Evolutionary conservation across 305 asterid species (phyloP).

Genomic region (Withania somnifera): DNA sequence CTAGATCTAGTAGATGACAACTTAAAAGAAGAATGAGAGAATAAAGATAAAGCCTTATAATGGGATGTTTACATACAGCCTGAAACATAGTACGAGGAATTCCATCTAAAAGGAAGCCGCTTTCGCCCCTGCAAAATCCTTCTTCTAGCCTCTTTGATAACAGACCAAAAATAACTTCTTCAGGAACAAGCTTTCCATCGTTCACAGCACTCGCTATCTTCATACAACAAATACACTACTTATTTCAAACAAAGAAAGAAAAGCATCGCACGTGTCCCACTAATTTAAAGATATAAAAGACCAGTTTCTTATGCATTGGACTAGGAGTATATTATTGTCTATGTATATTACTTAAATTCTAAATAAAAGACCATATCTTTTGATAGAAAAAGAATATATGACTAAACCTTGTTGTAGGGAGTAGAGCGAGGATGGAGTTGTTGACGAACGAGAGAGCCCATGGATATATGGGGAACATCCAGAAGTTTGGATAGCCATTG

Average conservation of each 20-base stretch:
- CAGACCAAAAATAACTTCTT: constrained; percentile 64
- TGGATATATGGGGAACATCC: constrained; percentile 73
- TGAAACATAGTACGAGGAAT: constrained; percentile 69
- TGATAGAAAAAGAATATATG: no score
- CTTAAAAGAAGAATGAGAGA: not conserved
- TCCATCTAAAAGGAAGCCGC: constrained; percentile 88
- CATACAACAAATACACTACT: not conserved
- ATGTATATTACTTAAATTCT: no score
- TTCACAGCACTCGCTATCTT: constrained; percentile 68
- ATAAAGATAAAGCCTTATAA: not conserved
- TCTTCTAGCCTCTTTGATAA: constrained; percentile 78
- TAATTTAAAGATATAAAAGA: no score
- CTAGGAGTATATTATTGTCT: no score
- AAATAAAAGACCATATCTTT: no score
- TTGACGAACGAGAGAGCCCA: constrained; percentile 81
- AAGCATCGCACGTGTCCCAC: not conserved
- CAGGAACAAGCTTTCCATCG: constrained; percentile 65
- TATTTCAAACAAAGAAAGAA: not conserved
- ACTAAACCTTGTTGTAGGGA: constrained; percentile 55
- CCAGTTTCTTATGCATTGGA: no score
- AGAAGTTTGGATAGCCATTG: constrained; percentile 65
- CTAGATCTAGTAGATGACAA: not conserved
- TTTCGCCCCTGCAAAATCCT: constrained; percentile 72
- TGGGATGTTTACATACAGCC: constrained; percentile 44
- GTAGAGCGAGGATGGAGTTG: constrained; percentile 66